Evolutionary conservation across 1,139 yeast genomes (phyloP), one percentile per base, ranked within the genome.

Genomic region (Debaryomyces psychrophilus): DNA sequence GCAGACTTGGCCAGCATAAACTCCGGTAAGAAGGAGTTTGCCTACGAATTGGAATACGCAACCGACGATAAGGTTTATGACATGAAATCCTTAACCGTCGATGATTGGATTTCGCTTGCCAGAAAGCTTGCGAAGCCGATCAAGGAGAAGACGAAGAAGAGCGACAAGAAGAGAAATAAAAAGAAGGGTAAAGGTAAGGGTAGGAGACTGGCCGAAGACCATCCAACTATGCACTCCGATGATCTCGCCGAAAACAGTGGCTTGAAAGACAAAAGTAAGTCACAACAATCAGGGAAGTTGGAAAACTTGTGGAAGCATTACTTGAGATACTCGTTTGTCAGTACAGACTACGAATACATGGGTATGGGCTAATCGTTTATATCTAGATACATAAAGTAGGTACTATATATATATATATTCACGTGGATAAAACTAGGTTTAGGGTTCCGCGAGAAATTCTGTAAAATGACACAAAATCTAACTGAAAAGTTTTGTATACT

Each of bases 41-140:
- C 61, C 7, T 87, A 73, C 58, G 81, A 85, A 54, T 67, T 85
- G 14, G 93, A 87, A 58, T 89, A 88, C 57, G 68, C 82, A 2
- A 86, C 95, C 0, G 83, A 82, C 49, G 85, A 83, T 46, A 68
- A 71, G 15, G 68, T 76, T 8, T 84, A 82, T 56, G 63, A 68
- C n/a, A 69, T 85, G 81, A 59, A 76, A n/a, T 65, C 74, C 12
- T 68, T 87, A 43, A 64, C 85, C 9, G 90, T 83, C 2, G 65
- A 69, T 14, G 83, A 81, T 54, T 87, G 87, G 83, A 57, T 87
- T 27, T 64, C 72, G 27, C 62, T 81, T 34, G 90, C 85, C 1
- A 70, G 83, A 46, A 67, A 67, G 37, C 64, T 86, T 47, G 85
- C 83, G 1, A 57, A 66, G 43, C 76, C 77, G 4, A 42, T 67